phyloP scores from a whole-genome alignment of 768 basidiomycete species.

The Boletus fagicola region DNA sequence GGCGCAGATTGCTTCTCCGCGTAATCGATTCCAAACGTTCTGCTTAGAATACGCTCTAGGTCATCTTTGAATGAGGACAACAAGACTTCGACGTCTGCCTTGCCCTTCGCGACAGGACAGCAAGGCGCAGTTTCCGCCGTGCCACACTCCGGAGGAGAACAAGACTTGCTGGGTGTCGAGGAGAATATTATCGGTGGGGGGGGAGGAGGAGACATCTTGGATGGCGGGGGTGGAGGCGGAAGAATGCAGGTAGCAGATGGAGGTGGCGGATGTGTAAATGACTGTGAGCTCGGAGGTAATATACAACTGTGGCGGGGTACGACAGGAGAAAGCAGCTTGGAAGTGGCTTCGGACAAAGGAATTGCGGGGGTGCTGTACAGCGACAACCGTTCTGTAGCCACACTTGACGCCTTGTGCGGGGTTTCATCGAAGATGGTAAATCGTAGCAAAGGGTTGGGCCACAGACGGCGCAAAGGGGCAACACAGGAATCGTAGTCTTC shows the following conservation, averaged over 20 bases:
- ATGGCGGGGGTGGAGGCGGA: slow-evolving; percentile 19
- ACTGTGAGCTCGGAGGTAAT: background rate
- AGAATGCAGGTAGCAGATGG: slow-evolving; percentile 3
- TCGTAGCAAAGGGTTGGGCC: slow-evolving; percentile 58
- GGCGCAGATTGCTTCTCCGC: background rate
- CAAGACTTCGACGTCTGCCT: slow-evolving; percentile 46
- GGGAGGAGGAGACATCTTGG: background rate
- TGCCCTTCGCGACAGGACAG: slow-evolving; percentile 47
- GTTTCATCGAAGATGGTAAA: slow-evolving; percentile 60
- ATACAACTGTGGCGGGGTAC: background rate
- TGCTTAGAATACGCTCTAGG: slow-evolving; percentile 46
- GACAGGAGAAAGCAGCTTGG: slow-evolving; percentile 1
- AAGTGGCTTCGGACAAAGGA: background rate
- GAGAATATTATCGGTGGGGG: slow-evolving; percentile 2
- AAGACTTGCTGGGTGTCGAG: background rate
- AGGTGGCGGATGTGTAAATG: slow-evolving; percentile 5
- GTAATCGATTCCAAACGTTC: slow-evolving; percentile 32
- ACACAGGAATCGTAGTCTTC: slow-evolving; percentile 57
- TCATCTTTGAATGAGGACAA: slow-evolving; percentile 53
- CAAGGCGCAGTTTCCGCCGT: slow-evolving; percentile 24
- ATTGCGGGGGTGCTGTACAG: slow-evolving; percentile 1
- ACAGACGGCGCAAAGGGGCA: slow-evolving; percentile 50
- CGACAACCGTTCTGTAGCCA: slow-evolving; percentile 3
- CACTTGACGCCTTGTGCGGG: slow-evolving; percentile 36
- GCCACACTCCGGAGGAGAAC: background rate